Percentiles rank a stretch among this genome's conserved stretches.
phyloP scores from a whole-genome alignment of 2,329 filamentous ascomycete genomes.

The Nemania sp. region DNA sequence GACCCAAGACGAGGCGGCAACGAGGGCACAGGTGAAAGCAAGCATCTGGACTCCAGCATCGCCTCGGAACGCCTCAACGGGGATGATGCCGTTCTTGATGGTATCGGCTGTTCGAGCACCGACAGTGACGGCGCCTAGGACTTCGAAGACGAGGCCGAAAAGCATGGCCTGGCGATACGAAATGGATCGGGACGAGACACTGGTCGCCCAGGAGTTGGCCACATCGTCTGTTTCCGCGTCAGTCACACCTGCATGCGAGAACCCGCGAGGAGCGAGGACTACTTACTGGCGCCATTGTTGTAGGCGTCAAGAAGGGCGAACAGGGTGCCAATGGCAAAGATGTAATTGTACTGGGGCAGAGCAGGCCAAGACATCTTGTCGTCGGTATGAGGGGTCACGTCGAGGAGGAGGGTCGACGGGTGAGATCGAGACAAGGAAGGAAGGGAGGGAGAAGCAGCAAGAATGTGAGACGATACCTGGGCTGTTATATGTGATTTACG shows the following conservation, averaged over 20 bases:
- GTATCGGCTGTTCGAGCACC: conserved; percentile 73
- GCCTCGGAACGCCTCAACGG: conserved; percentile 58
- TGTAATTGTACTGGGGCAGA: conserved; percentile 67
- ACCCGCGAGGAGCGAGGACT: conserved; percentile 1
- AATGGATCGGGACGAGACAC: conserved; percentile 78
- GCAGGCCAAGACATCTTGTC: conserved; percentile 32
- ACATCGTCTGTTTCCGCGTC: conserved; percentile 67
- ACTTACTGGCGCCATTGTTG: conserved; percentile 79
- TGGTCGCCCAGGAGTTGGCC: conserved; percentile 81
- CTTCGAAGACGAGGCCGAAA: conserved; percentile 68
- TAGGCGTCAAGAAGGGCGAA: conserved; percentile 78
- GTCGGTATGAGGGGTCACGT: neutral
- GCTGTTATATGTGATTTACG: conserved; percentile 18
- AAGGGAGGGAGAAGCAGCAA: neutral
- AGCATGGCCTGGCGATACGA: conserved; percentile 72
- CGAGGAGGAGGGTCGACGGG: conserved; percentile 14
- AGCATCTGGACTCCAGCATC: conserved; percentile 71
- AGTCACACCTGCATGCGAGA: conserved; percentile 9
- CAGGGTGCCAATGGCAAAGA: conserved; percentile 75
- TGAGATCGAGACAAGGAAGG: conserved; percentile 14
- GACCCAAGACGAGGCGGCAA: conserved; percentile 71
- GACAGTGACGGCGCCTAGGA: conserved; percentile 68
- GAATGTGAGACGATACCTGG: neutral
- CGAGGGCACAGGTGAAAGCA: conserved; percentile 67
- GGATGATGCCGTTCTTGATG: conserved; percentile 80